Percentiles rank a stretch among this genome's conserved stretches.
Conservation (phyloP, 2,329 filamentous ascomycete species). For the Pseudocercospora cruenta region DNA sequence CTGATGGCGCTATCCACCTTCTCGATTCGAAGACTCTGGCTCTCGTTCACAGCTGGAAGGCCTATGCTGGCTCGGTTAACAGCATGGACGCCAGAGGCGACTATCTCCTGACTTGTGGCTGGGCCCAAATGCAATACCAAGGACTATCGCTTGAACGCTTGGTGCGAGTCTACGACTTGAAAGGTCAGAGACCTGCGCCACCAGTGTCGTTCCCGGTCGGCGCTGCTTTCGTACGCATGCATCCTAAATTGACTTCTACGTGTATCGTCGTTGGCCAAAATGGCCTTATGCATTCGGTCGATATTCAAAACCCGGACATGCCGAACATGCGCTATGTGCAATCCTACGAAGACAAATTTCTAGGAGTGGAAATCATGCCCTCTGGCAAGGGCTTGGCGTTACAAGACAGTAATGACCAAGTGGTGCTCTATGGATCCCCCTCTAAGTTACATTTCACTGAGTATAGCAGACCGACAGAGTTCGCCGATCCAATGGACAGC, state of each 20-base stretch:
- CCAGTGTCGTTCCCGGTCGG: conserved; percentile 92
- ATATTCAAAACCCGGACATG: conserved; percentile 89
- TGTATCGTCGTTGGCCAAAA: conserved; percentile 90
- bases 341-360: conserved; percentile 70
- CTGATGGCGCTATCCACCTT: conserved; percentile 79
- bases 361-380: conserved; percentile 81
- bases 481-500: conserved; percentile 68
- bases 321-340: conserved; percentile 84
- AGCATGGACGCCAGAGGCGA: conserved; percentile 98
- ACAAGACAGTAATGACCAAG: conserved; percentile 74
- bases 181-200: conserved; percentile 82
- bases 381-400: conserved; percentile 85
- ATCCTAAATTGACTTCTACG: conserved; percentile 92
- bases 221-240: conserved; percentile 93
- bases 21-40: conserved; percentile 78
- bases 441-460: conserved; percentile 86
- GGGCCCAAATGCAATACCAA: conserved; percentile 78
- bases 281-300: conserved; percentile 93
- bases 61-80: conserved; percentile 84
- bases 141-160: conserved; percentile 86
- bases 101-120: conserved; percentile 93
- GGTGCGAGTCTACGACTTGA: conserved; percentile 93
- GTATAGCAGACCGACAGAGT: conserved; percentile 75
- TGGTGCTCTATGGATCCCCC: conserved; percentile 88
- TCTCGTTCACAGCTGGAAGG: conserved; percentile 84